Conservation (phyloP, 495 filamentous ascomycete species). For the Xylaria acuta region DNA sequence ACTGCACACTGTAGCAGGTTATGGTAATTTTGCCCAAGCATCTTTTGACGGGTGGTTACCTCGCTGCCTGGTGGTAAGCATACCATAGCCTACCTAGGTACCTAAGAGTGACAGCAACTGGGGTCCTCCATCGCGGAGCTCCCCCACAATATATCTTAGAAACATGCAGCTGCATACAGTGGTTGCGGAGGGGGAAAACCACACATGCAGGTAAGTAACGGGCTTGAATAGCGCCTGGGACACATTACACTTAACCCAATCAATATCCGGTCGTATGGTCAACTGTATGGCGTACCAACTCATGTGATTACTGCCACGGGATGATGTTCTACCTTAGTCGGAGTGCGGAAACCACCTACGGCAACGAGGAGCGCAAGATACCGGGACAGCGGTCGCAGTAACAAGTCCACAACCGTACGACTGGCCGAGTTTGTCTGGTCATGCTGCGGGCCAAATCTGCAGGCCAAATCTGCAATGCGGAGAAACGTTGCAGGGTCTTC, state of each 20-base stretch:
- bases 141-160: neutral
- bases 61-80: neutral
- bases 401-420: constrained; percentile 12
- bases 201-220: neutral
- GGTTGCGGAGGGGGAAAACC: neutral
- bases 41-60: neutral
- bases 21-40: neutral
- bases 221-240: neutral
- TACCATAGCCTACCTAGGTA: neutral
- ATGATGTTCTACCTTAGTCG: neutral
- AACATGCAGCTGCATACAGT: neutral
- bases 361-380: neutral
- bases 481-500: constrained; percentile 12
- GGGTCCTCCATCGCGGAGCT: neutral
- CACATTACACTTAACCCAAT: no score
- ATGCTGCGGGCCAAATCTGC: no score
- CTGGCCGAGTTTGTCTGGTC: neutral
- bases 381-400: neutral
- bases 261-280: neutral
- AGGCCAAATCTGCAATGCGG: constrained; percentile 15
- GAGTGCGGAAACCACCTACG: neutral
- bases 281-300: neutral
- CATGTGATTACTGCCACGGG: neutral
- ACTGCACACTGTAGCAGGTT: neutral
- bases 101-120: neutral